Conservation (phyloP, 306 rosid genomes). For the Castanospermum australe region DNA sequence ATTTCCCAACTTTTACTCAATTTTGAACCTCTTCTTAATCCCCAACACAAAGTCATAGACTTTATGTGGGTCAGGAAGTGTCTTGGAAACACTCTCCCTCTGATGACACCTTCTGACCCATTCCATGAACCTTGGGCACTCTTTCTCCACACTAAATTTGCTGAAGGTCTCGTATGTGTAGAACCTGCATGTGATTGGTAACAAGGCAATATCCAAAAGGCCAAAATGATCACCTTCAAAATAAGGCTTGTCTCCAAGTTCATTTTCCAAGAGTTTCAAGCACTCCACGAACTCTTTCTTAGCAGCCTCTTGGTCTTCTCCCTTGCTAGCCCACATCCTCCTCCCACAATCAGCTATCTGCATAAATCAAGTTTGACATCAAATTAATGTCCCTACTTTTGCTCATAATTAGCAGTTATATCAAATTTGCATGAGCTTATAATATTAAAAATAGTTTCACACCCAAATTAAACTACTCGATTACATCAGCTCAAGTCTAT, state of each 20-base stretch:
- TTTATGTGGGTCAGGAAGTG: conserved; percentile 35
- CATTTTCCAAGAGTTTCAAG: conserved; percentile 36
- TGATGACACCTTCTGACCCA: conserved; percentile 44
- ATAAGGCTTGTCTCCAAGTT: conserved; percentile 39
- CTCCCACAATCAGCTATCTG: conserved; percentile 22
- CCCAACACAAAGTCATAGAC: conserved; percentile 17
- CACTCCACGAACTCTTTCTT: conserved; percentile 36
- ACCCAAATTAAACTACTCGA: background rate
- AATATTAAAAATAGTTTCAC: background rate
- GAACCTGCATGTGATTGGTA: conserved; percentile 30
- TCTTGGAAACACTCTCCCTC: conserved; percentile 32
- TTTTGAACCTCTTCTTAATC: conserved; percentile 10
- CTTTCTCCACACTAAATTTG: conserved; percentile 27
- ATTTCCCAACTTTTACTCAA: background rate
- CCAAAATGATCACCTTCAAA: conserved; percentile 45
- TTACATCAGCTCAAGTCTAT: background rate
- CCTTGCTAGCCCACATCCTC: conserved; percentile 32
- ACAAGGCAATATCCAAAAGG: conserved; percentile 27
- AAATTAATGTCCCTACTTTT: background rate
- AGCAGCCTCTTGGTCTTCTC: conserved; percentile 38
- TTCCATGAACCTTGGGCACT: conserved; percentile 36
- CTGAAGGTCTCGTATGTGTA: background rate
- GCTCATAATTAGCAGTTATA: background rate
- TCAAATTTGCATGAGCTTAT: background rate
- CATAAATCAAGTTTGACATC: background rate